These are phyloP conservation scores for Lolium rigidum DNA, from an alignment of 176 grass and related monocot genomes.

Conservation along the genomic window DNA sequence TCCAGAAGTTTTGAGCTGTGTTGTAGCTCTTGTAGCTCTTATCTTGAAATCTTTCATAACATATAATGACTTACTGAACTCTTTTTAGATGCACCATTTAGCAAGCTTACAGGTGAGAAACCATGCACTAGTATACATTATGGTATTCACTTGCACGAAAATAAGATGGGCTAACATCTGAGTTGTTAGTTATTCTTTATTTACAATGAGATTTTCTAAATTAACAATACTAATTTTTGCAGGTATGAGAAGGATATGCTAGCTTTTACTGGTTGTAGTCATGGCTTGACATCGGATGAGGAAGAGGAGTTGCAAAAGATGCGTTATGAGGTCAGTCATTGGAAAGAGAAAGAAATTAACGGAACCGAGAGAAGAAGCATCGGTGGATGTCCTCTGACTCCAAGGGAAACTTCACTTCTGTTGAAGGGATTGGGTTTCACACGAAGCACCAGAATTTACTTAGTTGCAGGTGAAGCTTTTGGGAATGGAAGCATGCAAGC, in stretches of 20 bases:
- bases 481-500: slow-evolving; percentile 94
- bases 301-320: slow-evolving; percentile 76
- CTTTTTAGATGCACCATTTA: slow-evolving; percentile 34
- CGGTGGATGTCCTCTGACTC: slow-evolving; percentile 92
- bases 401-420: slow-evolving; percentile 90
- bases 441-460: slow-evolving; percentile 77
- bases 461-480: slow-evolving; percentile 93
- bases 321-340: slow-evolving; percentile 91
- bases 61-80: slow-evolving; percentile 33
- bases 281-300: slow-evolving; percentile 78
- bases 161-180: not conserved
- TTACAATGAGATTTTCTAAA: not conserved
- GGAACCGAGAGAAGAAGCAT: slow-evolving; percentile 76
- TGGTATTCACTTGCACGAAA: not conserved
- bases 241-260: slow-evolving; percentile 99
- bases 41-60: not conserved
- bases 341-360: slow-evolving; percentile 99
- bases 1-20: slow-evolving; percentile 22
- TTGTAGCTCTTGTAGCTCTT: not conserved
- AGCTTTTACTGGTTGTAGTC: slow-evolving; percentile 94
- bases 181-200: not conserved
- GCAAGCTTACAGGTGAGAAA: not conserved
- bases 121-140: slow-evolving; percentile 17
- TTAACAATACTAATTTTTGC: slow-evolving; percentile 32
- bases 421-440: slow-evolving; percentile 85